A percentile compares a stretch with the other conserved stretches of the same genome.
Evolutionary conservation across 176 grass and related monocot species (phyloP).

Genomic region (Avena atlantica): DNA sequence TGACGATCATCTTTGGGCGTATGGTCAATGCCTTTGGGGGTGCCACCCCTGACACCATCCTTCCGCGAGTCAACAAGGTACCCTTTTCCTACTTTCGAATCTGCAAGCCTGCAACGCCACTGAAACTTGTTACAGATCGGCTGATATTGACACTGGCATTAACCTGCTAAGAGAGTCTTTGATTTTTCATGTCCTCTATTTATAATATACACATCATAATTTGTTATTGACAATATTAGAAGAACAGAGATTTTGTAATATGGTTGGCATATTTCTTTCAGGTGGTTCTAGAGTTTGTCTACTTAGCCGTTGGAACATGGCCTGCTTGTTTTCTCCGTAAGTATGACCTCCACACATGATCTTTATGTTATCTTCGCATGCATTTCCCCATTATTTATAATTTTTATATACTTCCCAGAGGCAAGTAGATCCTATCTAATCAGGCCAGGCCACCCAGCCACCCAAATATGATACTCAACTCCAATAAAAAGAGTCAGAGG

Average conservation of each 20-base stretch:
- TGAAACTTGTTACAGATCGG: neutral
- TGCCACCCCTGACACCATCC: constrained; percentile 2
- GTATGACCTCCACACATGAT: constrained; percentile 22
- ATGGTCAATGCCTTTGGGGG: constrained; percentile 45
- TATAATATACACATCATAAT: neutral
- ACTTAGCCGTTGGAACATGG: constrained; percentile 50
- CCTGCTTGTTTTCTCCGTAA: constrained; percentile 47
- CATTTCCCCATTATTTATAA: neutral
- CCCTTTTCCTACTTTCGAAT: neutral
- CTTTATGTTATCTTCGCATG: constrained; percentile 1
- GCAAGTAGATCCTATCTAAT: neutral
- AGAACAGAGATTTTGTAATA: neutral
- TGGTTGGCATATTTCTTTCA: constrained; percentile 41
- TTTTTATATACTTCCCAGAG: neutral
- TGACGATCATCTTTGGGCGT: constrained; percentile 53
- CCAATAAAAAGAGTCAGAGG: neutral
- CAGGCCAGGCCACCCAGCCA: neutral
- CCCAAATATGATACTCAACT: constrained; percentile 1
- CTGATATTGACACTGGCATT: neutral
- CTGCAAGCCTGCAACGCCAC: neutral
- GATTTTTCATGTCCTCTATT: neutral
- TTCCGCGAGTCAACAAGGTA: constrained; percentile 50
- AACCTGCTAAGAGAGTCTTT: neutral
- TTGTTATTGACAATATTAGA: neutral
- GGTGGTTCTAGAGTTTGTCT: constrained; percentile 52